Evolutionary conservation across 306 rosid species (phyloP).

Genomic region (Casuarina glauca): DNA sequence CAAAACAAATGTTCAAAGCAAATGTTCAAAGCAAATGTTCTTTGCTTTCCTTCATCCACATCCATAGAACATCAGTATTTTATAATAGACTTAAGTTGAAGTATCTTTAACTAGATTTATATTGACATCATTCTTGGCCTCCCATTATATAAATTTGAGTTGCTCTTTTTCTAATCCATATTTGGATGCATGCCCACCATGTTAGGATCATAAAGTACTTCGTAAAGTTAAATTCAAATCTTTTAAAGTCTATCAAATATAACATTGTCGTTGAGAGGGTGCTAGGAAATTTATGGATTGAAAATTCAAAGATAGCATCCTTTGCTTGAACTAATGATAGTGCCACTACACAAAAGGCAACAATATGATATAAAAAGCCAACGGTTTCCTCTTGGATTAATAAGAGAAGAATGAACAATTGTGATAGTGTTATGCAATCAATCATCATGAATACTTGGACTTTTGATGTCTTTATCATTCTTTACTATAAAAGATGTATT

Average conservation of each 20-base stretch:
- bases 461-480: too few relatives aligned
- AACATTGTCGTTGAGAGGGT: background rate
- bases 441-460: too few relatives aligned
- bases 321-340: background rate
- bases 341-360: background rate
- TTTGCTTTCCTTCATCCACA: slow-evolving; percentile 48
- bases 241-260: background rate
- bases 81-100: background rate
- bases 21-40: slow-evolving; percentile 44
- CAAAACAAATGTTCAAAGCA: slow-evolving; percentile 55
- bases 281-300: background rate
- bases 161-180: too few relatives aligned
- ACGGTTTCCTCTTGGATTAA: too few relatives aligned
- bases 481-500: too few relatives aligned
- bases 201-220: background rate
- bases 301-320: background rate
- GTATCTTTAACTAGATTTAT: background rate
- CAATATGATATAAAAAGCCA: too few relatives aligned
- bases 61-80: slow-evolving; percentile 16
- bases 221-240: background rate
- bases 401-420: too few relatives aligned
- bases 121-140: background rate
- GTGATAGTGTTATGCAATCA: too few relatives aligned
- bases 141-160: background rate
- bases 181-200: background rate